Evolutionary conservation across 768 basidiomycete genomes (phyloP), one percentile per base, ranked within the genome.

Genomic region (Coprinellus micaceus): DNA sequence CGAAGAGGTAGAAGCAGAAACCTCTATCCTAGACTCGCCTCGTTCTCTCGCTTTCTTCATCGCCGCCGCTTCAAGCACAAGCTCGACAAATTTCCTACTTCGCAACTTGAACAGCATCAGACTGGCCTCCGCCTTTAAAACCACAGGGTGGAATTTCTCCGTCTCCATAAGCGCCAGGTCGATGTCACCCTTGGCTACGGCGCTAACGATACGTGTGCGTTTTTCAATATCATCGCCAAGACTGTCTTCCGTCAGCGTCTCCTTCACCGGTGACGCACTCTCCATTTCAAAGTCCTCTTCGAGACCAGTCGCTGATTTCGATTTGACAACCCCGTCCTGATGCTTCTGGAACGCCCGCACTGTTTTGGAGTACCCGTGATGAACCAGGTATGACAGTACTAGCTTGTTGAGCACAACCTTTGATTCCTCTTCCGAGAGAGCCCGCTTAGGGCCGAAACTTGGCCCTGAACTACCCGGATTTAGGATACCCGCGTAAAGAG

Each of bases 81-180:
- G 79, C 69, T 94, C 92, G 44, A 94, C 84, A 63, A 94, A 92
- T 69, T 88, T 90, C 63, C 91, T 80, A 71, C 91, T 91, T 24
- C 86, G 82, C 62, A 95, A 70, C 68, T 89, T 90, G 76, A 94
- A 89, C n/a, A 81, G 70, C 71, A 94, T 79, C 15, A 90, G 72
- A 9, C 86, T 85, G 37, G 81, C 78, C 53, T 91, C 86, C 25
- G 80, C 80, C 56, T 80, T 80, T 22, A 94, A 73, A 5, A 87
- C 89, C 3, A 70, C 63, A 0, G 89, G 85, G 65, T 86, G 85
- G 56, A 85, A 76, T 51, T 66, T 70, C 58, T 72, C 71, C 6
- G 83, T 81, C 54, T 83, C 77, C 5, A 72, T 64, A 26, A 94
- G 73, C 24, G 89, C 89, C 4, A 74, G 71, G 58, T 91, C 88